Evolutionary conservation across 345 rosid genomes (phyloP).

Genomic region (Euphorbia lathyris): DNA sequence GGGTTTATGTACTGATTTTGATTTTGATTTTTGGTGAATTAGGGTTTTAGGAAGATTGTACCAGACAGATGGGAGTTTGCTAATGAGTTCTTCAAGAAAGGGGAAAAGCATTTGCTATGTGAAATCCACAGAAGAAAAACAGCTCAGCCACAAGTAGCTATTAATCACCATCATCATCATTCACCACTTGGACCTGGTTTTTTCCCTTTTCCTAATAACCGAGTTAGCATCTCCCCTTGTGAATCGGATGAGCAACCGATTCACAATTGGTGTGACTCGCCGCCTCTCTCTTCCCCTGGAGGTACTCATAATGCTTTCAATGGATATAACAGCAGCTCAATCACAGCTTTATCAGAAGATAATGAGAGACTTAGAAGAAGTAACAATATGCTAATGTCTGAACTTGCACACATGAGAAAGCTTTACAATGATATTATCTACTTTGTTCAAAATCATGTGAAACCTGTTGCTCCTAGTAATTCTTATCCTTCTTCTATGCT

Average conservation of each 20-base stretch:
- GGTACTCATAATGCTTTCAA: constrained; percentile 10
- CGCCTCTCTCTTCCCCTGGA: constrained; percentile 41
- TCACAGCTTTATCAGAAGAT: constrained; percentile 69
- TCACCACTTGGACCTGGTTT: constrained; percentile 43
- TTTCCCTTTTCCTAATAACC: constrained; percentile 46
- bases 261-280: constrained; percentile 62
- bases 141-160: constrained; percentile 56
- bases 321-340: constrained; percentile 34
- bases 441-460: constrained; percentile 88
- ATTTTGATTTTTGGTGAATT: constrained; percentile 18
- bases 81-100: constrained; percentile 84
- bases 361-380: constrained; percentile 76
- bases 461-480: constrained; percentile 71
- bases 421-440: constrained; percentile 87
- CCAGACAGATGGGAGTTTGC: constrained; percentile 99
- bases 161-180: constrained; percentile 47
- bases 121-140: constrained; percentile 93
- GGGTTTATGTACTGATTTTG: background rate
- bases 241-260: constrained; percentile 50
- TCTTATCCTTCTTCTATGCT: constrained; percentile 47
- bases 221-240: constrained; percentile 52
- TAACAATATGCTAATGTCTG: constrained; percentile 76
- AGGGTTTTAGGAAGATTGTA: constrained; percentile 98
- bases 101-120: constrained; percentile 87
- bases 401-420: constrained; percentile 85